A percentile compares a stretch with the other conserved stretches of the same genome.
These are phyloP conservation scores for Dimargaris xerosporica DNA, from an alignment of 192 early-diverging fungal genomes.

Conservation along the genomic window DNA sequence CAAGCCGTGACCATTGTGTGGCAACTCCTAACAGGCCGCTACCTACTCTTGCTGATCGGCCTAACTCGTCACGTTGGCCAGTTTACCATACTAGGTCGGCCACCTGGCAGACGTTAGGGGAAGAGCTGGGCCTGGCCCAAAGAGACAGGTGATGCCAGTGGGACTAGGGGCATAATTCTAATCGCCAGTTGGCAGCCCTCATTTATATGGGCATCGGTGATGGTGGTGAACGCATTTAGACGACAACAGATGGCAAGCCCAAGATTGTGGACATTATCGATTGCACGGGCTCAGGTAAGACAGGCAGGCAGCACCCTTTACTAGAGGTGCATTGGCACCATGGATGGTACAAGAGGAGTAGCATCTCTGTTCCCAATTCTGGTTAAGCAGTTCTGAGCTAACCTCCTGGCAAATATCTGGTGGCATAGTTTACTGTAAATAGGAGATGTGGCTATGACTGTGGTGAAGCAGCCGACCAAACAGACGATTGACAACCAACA, in stretches of 20 bases:
- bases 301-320: not conserved
- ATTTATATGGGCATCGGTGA: no score
- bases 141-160: no score
- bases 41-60: no score
- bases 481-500: conserved; percentile 27
- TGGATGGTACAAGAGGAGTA: not conserved
- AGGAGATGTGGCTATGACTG: conserved; percentile 53
- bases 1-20: no score
- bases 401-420: no score
- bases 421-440: not conserved
- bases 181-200: no score
- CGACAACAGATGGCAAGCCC: conserved; percentile 74
- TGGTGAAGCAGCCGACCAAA: conserved; percentile 33
- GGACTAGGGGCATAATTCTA: no score
- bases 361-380: not conserved
- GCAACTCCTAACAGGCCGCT: not conserved
- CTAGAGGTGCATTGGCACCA: not conserved
- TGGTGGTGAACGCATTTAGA: conserved; percentile 12
- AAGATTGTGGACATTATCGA: conserved; percentile 90
- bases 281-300: conserved; percentile 67
- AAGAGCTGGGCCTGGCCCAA: no score
- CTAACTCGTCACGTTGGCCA: no score
- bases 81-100: no score
- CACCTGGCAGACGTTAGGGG: no score
- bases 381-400: no score